phyloP scores from a whole-genome alignment of 805 yeast species.

The Cyberlindnera japonica region DNA sequence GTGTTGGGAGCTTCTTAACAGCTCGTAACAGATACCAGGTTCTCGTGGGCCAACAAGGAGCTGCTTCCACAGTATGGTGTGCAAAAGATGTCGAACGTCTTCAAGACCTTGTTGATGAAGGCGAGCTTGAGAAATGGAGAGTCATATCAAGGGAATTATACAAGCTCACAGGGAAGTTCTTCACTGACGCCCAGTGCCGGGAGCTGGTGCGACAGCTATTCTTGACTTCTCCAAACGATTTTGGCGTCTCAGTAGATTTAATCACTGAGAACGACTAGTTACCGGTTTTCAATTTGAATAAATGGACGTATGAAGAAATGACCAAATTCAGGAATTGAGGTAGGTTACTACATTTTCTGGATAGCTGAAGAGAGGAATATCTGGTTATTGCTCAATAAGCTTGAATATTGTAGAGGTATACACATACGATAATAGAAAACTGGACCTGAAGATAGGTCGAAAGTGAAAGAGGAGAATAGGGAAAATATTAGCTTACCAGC shows the following conservation, averaged over 20 bases:
- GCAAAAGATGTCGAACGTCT: constrained; percentile 49
- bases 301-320: background rate
- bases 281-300: background rate
- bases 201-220: constrained; percentile 51
- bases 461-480: background rate
- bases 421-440: too few relatives aligned
- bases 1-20: constrained; percentile 63
- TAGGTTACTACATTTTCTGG: too few relatives aligned
- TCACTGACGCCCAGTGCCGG: constrained; percentile 52
- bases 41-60: constrained; percentile 79
- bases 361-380: too few relatives aligned
- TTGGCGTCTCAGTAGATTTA: constrained; percentile 52
- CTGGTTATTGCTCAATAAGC: too few relatives aligned
- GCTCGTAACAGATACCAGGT: constrained; percentile 80
- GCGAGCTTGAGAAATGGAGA: constrained; percentile 67
- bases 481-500: background rate
- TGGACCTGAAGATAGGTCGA: background rate
- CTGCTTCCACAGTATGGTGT: constrained; percentile 63
- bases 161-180: constrained; percentile 44
- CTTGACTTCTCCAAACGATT: constrained; percentile 49
- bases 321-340: too few relatives aligned
- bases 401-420: too few relatives aligned
- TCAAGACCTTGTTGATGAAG: constrained; percentile 57
- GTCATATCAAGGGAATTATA: constrained; percentile 60
- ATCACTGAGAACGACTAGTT: constrained; percentile 16